Percentiles rank a stretch among this genome's conserved stretches.
Evolutionary conservation across 257 asterid species (phyloP).

Genomic region (Avicennia marina): DNA sequence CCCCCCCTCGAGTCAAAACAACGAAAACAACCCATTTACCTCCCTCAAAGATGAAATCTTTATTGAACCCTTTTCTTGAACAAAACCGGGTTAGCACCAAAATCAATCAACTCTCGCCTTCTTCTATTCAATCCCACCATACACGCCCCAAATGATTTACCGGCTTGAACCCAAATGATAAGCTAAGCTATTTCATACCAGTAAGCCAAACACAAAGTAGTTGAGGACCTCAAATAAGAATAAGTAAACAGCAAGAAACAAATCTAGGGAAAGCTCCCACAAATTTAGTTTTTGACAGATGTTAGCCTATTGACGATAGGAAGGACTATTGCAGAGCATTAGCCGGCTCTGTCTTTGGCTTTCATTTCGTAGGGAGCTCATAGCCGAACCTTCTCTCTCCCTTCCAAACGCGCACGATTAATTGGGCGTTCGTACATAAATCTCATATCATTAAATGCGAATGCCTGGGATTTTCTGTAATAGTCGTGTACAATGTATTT

Average conservation of each 20-base stretch:
- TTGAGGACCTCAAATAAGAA: not conserved
- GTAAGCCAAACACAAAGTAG: too few species aligned
- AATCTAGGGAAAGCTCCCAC: constrained; percentile 15
- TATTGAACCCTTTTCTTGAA: constrained; percentile 14
- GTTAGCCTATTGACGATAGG: constrained; percentile 23
- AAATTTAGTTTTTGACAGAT: constrained; percentile 26
- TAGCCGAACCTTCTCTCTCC: constrained; percentile 19
- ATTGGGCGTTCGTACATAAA: too few species aligned
- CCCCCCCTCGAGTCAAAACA: constrained; percentile 94
- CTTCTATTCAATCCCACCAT: constrained; percentile 31
- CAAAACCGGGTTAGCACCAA: constrained; percentile 25
- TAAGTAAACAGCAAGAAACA: constrained; percentile 12
- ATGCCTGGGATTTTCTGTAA: too few species aligned
- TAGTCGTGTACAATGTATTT: too few species aligned
- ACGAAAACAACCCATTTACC: constrained; percentile 88
- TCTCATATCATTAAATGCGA: too few species aligned
- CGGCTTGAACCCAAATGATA: constrained; percentile 19
- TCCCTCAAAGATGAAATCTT: constrained; percentile 28
- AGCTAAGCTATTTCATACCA: constrained; percentile 11
- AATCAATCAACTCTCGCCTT: constrained; percentile 21
- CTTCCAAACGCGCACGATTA: too few species aligned
- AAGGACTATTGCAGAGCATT: constrained; percentile 37
- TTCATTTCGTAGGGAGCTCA: constrained; percentile 26
- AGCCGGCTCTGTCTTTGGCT: constrained; percentile 72
- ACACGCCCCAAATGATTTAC: constrained; percentile 12